Conservation (phyloP, 345 rosid species). For the Citropsis articulata region DNA sequence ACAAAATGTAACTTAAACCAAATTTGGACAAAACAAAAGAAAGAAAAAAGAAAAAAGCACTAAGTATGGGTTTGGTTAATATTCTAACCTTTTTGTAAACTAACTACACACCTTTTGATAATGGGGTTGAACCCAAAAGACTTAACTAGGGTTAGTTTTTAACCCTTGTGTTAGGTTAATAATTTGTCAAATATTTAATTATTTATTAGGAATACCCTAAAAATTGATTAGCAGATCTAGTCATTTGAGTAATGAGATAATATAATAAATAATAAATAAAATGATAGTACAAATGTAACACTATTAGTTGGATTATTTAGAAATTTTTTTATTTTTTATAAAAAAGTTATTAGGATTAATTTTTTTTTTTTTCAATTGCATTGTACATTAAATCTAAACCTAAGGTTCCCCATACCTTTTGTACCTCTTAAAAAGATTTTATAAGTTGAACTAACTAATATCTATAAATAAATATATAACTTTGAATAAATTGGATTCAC, state of each 20-base stretch:
- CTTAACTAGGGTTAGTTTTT: conserved; percentile 32
- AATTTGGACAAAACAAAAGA: neutral
- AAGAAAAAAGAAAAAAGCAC: neutral
- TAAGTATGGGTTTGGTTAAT: conserved; percentile 21
- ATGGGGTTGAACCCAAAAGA: neutral
- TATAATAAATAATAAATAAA: neutral
- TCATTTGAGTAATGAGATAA: neutral
- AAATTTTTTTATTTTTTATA: neutral
- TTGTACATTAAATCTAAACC: too few relatives aligned
- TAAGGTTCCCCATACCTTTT: too few relatives aligned
- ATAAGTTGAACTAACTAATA: too few relatives aligned
- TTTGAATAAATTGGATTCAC: too few relatives aligned
- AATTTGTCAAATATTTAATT: neutral
- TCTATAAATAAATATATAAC: too few relatives aligned
- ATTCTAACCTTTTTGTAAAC: conserved; percentile 1
- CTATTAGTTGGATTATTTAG: neutral
- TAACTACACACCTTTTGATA: conserved; percentile 18
- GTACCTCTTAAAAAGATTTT: too few relatives aligned
- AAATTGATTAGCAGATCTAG: neutral
- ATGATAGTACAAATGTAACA: neutral
- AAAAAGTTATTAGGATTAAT: neutral
- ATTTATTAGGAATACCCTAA: neutral
- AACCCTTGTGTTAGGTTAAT: conserved; percentile 16
- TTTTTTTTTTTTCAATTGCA: too few relatives aligned
- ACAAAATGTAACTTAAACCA: conserved; percentile 1